phyloP scores from a whole-genome alignment of 305 asterid genomes.

The Caryopteris hybrid region DNA sequence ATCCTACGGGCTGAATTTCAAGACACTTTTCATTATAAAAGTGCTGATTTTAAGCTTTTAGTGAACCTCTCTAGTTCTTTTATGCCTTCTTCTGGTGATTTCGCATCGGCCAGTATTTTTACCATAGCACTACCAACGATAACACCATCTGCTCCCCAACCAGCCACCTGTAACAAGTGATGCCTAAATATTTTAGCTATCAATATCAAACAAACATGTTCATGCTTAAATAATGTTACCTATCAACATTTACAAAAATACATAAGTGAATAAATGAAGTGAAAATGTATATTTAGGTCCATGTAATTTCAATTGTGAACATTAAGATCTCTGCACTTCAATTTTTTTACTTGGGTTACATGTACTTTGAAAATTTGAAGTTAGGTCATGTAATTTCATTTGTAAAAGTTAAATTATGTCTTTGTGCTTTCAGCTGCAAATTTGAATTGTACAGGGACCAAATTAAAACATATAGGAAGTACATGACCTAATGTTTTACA shows the following conservation, averaged over 20 bases:
- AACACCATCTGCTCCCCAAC: constrained; percentile 98
- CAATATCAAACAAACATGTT: too few species aligned
- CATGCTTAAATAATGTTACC: too few species aligned
- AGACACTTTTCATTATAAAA: constrained; percentile 11
- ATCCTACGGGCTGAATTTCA: constrained; percentile 1
- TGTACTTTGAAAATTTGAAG: too few species aligned
- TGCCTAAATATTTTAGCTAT: neutral
- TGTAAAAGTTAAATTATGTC: neutral
- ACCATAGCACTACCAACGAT: constrained; percentile 96
- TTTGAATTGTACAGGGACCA: neutral
- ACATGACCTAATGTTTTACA: too few species aligned
- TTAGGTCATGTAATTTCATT: too few species aligned
- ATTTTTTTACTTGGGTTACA: too few species aligned
- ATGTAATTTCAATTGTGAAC: neutral
- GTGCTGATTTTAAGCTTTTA: constrained; percentile 69
- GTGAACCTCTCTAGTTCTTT: constrained; percentile 68
- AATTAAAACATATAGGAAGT: too few species aligned
- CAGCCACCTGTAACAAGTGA: constrained; percentile 53
- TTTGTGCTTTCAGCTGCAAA: neutral
- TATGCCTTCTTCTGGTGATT: constrained; percentile 81
- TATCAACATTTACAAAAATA: too few species aligned
- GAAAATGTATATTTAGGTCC: too few species aligned
- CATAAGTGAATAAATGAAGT: too few species aligned
- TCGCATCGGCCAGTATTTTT: constrained; percentile 69
- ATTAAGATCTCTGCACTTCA: too few species aligned